Base-by-base conservation (phyloP, 1,139 yeast species). In the Dujonia santamariae region DNA sequence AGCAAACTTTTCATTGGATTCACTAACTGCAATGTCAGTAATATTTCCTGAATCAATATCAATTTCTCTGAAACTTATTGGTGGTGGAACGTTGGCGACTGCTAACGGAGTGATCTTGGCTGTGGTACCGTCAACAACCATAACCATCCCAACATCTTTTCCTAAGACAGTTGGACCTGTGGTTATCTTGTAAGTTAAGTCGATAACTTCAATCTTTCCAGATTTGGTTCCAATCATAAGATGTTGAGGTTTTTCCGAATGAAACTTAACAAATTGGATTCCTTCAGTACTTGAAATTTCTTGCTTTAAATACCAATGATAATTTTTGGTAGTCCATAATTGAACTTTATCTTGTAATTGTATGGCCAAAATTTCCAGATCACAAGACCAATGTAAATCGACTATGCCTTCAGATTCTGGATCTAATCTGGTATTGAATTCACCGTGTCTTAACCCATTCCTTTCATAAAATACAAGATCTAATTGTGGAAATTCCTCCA, bases 231-330 rank as follows among this genome's bases (percentile, higher is more conserved):
- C 87, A 37, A 84, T 63, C 74, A 87, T 70, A 30, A 87, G 56
- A 29, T 85, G 80, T 31, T 80, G 71, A 1, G 95, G 88, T 52
- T 85, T 85, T 52, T 90, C 97, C 1, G 95, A 92, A 51, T 92
- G 97, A 80, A 95, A 92, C 52, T 74, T 73, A 28, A 80, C 64
- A 50, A 75, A 82, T 4, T 53, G 43, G 16, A 85, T 67, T 12
- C 50, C 48, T 18, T 55, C 60, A 13, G 45, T 45, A 4, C 69
- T 53, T 32, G 48, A 50, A 4, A 90, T 61, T 52, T 84, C 95
- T 56, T 85, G 95, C 53, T 94, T 92, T 46, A 90, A 68, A 54
- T 85, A 87, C 97, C 98, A 94, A 54, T 90, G 95, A 56, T 90
- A 94, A 56, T 94, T 94, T 51, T 86, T 90, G 2, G 85, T 72